Conservation (phyloP, 1,139 yeast species). For the Hemisphaericaspora xylofermentans region DNA sequence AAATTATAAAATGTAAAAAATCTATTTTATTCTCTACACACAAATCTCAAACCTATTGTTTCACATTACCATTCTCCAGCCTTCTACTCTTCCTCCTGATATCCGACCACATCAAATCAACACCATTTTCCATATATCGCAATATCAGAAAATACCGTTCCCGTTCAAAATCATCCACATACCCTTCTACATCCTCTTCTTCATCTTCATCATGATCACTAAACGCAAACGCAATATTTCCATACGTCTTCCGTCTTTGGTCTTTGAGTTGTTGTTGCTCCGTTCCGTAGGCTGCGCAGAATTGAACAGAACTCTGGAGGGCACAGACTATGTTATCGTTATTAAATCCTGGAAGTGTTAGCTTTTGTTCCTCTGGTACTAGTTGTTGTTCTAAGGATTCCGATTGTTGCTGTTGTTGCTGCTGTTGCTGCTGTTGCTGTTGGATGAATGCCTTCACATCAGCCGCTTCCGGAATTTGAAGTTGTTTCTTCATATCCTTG, state of each 20-base stretch:
- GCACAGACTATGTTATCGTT: slow-evolving; percentile 39
- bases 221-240: neutral
- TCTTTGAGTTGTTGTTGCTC: slow-evolving; percentile 9
- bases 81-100: neutral
- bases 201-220: slow-evolving; percentile 3
- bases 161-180: neutral
- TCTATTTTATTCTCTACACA: no score
- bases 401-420: slow-evolving; percentile 14
- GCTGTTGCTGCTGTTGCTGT: slow-evolving; percentile 14
- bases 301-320: slow-evolving; percentile 25
- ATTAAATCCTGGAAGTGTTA: slow-evolving; percentile 17
- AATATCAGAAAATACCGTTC: slow-evolving; percentile 3
- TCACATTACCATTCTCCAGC: neutral
- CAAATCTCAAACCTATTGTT: no score
- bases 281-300: slow-evolving; percentile 28
- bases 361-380: slow-evolving; percentile 15
- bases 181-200: neutral
- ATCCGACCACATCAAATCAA: neutral
- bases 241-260: neutral
- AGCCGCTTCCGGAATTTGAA: slow-evolving; percentile 8
- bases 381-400: no score
- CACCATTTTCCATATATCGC: neutral
- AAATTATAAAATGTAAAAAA: no score
- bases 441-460: neutral
- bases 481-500: slow-evolving; percentile 3